Base-by-base conservation (phyloP, 139 green algal species). In the Picochlorum sp. region DNA sequence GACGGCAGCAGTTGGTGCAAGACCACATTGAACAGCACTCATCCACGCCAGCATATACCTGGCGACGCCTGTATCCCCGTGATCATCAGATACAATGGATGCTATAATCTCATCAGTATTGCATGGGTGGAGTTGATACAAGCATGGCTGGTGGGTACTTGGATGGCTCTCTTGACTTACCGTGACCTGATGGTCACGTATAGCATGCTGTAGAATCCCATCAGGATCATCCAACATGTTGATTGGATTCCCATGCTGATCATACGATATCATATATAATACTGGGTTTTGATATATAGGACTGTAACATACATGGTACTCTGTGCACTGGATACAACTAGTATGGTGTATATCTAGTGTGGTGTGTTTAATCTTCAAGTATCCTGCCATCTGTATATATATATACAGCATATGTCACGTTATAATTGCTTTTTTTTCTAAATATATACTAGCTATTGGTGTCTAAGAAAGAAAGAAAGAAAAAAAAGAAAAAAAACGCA, bases 31-130 rank as follows among this genome's bases (percentile, higher is more conserved):
- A 20, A 63, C 66, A 2, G 72, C 23, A 26, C 70, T 75, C 34
- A 80, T 63, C 76, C 76, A 82, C 1, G 67, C 68, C 49, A 65
- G 24, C 50, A 82, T 28, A 50, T 82, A 82, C 2, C 34, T 52
- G 8, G 24, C 24, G 2, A 21, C 15, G 16, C 47, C 11, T 26
- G 11, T 26, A 54, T 21, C 15, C 5, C 18, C n/a, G 16, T 21
- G 14, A 20, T 54, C 11, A 20, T 54, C 11, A 21, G 47, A 20
- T 15, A 59, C 13, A 8, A 59, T 9, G 5, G 2, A 18, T 7
- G 20, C 2, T 54, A 82, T 69, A 26, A 74, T 24, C 10, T 72
- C 63, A 6, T 34, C 64, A 3, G 73, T 81, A 37, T 72, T 59
- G 51, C 76, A 82, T 10, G 76, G 76, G 52, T 82, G 76, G 45